Base-by-base conservation (phyloP, 176 grass and related monocot species). In the Eragrostis curvula region DNA sequence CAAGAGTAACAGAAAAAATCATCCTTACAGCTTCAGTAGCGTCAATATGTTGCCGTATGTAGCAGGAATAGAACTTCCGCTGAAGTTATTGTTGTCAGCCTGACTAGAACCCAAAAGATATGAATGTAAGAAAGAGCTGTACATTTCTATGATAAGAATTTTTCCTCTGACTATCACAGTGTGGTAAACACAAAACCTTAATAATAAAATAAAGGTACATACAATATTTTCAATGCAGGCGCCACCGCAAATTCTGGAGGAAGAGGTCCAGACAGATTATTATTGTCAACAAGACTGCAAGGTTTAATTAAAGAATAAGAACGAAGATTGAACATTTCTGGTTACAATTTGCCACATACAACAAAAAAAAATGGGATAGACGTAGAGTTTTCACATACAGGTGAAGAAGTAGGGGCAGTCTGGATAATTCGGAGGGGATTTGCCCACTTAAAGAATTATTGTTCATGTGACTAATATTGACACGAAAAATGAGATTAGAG, bases 61-160 rank as follows among this genome's bases (percentile, higher is more conserved):
- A 73, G 66, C 13, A 69, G 93, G 96, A 79, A 96, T 98, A 59
- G 90, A 91, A 67, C 82, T 93, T 75, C 96, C 96, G 29, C 84
- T 86, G 82, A 99, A 93, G 73, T 99, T 92, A 88, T 99, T 99
- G 65, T 96, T 91, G 70, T 99, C 96, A 43, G 92, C 90, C 82
- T 99, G 96, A 83, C 96, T 96, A 91, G 79, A 92, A 86, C 79
- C 20, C 66, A 72, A 76, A 87, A 61, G 16, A 74, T 78, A 73
- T 40, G 28, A 82, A 87, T 80, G 66, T 68, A 77, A 90, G 69
- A 74, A 78, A 66, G 2, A 72, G 2, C 11, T 80, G 21, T 21
- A 75, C 32, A 7, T 46, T 68, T 81, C 36, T 61, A 29, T 84
- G 48, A 56, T 21, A 78, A 87, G 29, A 10, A 47, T 55, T 69